Evolutionary conservation across 352 stramenopile genomes (phyloP).

Genomic region (Thraustochytrium sp.): DNA sequence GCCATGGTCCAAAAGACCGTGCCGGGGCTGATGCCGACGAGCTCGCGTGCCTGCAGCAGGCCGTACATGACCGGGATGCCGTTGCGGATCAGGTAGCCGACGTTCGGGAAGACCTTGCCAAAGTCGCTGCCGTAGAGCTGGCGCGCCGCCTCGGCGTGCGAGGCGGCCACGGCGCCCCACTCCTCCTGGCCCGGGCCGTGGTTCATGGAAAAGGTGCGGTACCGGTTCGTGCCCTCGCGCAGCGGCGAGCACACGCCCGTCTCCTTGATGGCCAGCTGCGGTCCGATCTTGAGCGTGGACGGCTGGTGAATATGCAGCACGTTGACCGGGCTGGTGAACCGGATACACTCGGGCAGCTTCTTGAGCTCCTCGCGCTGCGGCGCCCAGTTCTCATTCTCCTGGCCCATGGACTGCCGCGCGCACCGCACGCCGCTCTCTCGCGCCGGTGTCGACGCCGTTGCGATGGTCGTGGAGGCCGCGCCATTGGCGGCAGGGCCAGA

Average conservation of each 20-base stretch:
- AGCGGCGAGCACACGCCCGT: slow-evolving; percentile 12
- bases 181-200: slow-evolving; percentile 29
- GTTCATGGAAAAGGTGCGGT: slow-evolving; percentile 27
- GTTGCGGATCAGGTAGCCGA: slow-evolving; percentile 33
- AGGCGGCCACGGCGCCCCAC: slow-evolving; percentile 18
- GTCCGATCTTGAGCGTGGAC: not conserved
- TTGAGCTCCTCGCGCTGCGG: not conserved
- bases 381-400: slow-evolving; percentile 22
- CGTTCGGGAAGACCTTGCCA: slow-evolving; percentile 26
- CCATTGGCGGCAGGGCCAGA: not conserved
- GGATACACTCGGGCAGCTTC: slow-evolving; percentile 29
- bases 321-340: slow-evolving; percentile 11
- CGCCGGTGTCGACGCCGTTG: not conserved
- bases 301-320: slow-evolving; percentile 9
- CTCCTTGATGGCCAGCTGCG: slow-evolving; percentile 14
- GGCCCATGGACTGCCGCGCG: not conserved
- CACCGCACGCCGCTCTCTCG: not conserved
- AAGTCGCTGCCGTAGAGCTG: slow-evolving; percentile 13
- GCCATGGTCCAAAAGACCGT: slow-evolving; percentile 38
- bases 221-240: slow-evolving; percentile 5
- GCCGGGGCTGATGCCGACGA: slow-evolving; percentile 17
- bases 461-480: not conserved
- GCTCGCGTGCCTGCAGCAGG: not conserved
- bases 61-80: slow-evolving; percentile 42
- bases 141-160: not conserved